Percentiles rank a stretch among this genome's conserved stretches.
These are phyloP conservation scores for Hypoxylon sp. DNA, from an alignment of 2,329 filamentous ascomycete genomes.

Conservation along the genomic window DNA sequence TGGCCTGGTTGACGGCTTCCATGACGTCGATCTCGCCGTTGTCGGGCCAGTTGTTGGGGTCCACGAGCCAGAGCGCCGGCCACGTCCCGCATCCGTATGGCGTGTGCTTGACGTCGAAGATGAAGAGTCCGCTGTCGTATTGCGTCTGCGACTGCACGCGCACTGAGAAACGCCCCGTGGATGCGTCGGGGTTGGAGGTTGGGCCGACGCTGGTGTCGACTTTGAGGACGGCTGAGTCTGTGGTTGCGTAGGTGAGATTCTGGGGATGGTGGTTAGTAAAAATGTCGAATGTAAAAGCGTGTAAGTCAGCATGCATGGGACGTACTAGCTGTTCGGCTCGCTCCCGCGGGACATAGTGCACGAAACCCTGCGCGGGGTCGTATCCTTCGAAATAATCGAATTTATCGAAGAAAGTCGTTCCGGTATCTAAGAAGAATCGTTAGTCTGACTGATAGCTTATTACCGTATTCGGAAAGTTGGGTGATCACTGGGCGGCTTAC, in stretches of 20 bases:
- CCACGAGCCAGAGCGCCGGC: slow-evolving; percentile 77
- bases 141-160: slow-evolving; percentile 73
- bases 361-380: slow-evolving; percentile 67
- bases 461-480: neutral
- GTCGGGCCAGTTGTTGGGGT: slow-evolving; percentile 72
- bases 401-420: slow-evolving; percentile 67
- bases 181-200: slow-evolving; percentile 63
- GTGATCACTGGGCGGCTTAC: slow-evolving; percentile 56
- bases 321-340: slow-evolving; percentile 62
- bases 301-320: slow-evolving; percentile 6
- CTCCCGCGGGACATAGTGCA: slow-evolving; percentile 66
- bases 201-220: slow-evolving; percentile 73
- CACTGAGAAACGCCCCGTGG: slow-evolving; percentile 74
- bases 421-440: slow-evolving; percentile 59
- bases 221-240: slow-evolving; percentile 67
- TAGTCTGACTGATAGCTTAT: slow-evolving; percentile 2
- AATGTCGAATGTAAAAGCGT: slow-evolving; percentile 16
- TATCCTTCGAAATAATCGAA: slow-evolving; percentile 68
- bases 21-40: slow-evolving; percentile 77
- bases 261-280: slow-evolving; percentile 47
- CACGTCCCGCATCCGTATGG: slow-evolving; percentile 75
- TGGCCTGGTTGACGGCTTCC: slow-evolving; percentile 70
- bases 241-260: slow-evolving; percentile 75
- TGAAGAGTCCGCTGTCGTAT: slow-evolving; percentile 75
- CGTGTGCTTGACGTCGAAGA: slow-evolving; percentile 76